Base-by-base conservation (phyloP, 2,329 filamentous ascomycete species). In the Aulographum hederae region DNA sequence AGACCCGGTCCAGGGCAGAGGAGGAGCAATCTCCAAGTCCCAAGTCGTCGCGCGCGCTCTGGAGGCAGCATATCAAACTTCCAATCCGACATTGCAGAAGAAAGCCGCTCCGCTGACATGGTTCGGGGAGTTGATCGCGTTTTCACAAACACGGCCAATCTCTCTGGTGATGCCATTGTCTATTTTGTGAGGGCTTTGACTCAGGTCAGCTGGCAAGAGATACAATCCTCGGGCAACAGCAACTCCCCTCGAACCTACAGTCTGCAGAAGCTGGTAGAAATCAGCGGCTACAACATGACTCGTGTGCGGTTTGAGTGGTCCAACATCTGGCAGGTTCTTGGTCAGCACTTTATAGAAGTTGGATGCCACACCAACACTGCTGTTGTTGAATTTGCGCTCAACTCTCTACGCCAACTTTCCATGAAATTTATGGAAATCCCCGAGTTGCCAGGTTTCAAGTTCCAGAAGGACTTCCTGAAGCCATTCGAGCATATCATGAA, bases 391-490 rank as follows among this genome's bases (percentile, higher is more conserved):
- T 98, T 98, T 47, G 89, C 89, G 3, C 65, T 99, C 18, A 91
- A 99, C 57, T 94, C 86, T 3, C 58, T 99, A 28, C 73, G 91
- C 26, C 89, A 99, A 52, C 60, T 99, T 26, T 94, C 86, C 1
- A 95, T 98, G 85, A 78, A 85, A 13, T 99, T 98, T 50, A 80
- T 98, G 78, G 89, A 98, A 54, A 84, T 95, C 37, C 89, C 93
- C 50, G 89, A 99, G 52, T 57, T 99, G 42, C 82, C 89, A 1
- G 89, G 91, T 46, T 99, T 99, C 69, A 95, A 95, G 53, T 99
- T 99, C 48, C 89, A 99, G 46, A 99, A 99, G 52, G 86, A 99
- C 50, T 98, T 99, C 52, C 58, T 98, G 33, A 95, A 94, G 54
- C 89, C 91, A 0, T 99, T 98, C 44, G 86, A 98, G 57, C 82